These are phyloP conservation scores for Pseudoscleropodium purum DNA, from an alignment of 225 moss, liverwort and hornwort species.

Conservation along the genomic window DNA sequence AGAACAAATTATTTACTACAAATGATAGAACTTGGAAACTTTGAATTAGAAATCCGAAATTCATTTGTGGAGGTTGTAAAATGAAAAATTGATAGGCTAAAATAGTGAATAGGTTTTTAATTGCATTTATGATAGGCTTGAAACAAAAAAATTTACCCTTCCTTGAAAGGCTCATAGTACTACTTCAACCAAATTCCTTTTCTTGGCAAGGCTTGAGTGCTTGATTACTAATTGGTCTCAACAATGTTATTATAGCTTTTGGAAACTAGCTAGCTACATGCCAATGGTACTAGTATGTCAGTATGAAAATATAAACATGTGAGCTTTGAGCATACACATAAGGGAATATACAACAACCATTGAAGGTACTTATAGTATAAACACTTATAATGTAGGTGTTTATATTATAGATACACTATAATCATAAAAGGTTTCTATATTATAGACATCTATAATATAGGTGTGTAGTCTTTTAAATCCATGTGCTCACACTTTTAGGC, in stretches of 20 bases:
- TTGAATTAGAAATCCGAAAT: not conserved
- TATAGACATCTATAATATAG: too few species aligned
- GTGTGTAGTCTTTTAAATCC: too few species aligned
- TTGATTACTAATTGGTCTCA: not conserved
- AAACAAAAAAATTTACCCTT: not conserved
- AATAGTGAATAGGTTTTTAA: not conserved
- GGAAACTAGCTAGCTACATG: not conserved
- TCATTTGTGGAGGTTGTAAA: not conserved
- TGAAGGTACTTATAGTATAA: too few species aligned
- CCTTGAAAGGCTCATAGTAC: fast-evolving
- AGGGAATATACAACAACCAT: too few species aligned
- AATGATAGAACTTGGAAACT: not conserved
- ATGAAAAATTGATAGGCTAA: fast-evolving
- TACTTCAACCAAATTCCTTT: not conserved
- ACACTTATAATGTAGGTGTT: too few species aligned
- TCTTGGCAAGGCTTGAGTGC: not conserved
- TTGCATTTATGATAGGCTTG: not conserved
- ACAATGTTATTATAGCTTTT: not conserved
- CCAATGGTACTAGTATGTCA: too few species aligned
- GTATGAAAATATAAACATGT: too few species aligned
- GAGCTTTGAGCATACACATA: too few species aligned
- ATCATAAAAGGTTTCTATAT: too few species aligned
- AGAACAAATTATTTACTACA: not conserved
- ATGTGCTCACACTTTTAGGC: too few species aligned
- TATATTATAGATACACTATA: too few species aligned